These are phyloP conservation scores for Candida silvicultrix DNA, from an alignment of 805 yeast genomes.

Conservation along the genomic window DNA sequence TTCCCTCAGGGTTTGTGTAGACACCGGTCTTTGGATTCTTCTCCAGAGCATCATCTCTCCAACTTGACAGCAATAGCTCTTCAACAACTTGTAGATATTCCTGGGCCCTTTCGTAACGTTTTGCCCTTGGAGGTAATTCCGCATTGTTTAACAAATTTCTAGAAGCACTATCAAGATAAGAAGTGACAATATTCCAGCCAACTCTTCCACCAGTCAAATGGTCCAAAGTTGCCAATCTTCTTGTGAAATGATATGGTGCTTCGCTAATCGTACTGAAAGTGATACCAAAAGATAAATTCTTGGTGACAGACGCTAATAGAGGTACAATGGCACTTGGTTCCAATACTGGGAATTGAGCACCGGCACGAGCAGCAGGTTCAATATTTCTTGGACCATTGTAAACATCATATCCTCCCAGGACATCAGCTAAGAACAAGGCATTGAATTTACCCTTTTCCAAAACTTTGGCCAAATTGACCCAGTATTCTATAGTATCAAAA, in stretches of 20 bases:
- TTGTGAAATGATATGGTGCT: conserved; percentile 29
- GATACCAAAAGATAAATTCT: conserved; percentile 27
- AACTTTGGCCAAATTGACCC: conserved; percentile 27
- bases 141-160: conserved; percentile 26
- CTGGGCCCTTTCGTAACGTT: conserved; percentile 28
- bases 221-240: conserved; percentile 32
- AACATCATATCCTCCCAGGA: conserved; percentile 29
- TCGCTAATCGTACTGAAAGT: conserved; percentile 33
- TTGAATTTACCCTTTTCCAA: conserved; percentile 29
- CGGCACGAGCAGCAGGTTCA: conserved; percentile 30
- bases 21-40: conserved; percentile 15
- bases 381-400: conserved; percentile 16
- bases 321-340: background rate
- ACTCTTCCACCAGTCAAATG: conserved; percentile 32
- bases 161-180: conserved; percentile 31
- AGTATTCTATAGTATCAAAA: conserved; percentile 18
- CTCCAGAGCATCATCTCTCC: conserved; percentile 28
- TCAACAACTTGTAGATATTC: conserved; percentile 30
- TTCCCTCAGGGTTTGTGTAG: conserved; percentile 26
- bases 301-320: conserved; percentile 33
- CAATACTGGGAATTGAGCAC: conserved; percentile 3
- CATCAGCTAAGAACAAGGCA: conserved; percentile 30
- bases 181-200: conserved; percentile 30
- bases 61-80: conserved; percentile 28
- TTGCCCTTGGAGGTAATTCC: conserved; percentile 24